Evolutionary conservation across 805 yeast species (phyloP), one percentile per base, ranked within the genome.

Genomic region (Yueomyces sp.): DNA sequence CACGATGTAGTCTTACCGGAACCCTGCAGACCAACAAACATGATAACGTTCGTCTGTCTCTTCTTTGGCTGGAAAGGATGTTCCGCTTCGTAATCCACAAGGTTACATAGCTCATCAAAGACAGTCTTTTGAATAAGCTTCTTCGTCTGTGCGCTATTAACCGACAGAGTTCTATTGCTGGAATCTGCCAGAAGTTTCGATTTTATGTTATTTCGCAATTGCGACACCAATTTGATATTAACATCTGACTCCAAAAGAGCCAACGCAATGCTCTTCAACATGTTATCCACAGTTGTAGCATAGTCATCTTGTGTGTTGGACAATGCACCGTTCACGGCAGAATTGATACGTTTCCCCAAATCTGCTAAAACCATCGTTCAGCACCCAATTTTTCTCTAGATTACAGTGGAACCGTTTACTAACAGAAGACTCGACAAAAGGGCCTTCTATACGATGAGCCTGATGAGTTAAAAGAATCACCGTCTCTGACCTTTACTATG

Each of bases 21-120:
- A 68, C 98, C 98, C 64, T 92, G 98, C 47, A 92, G 70, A 59
- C 98, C 98, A 46, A 92, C 98, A 72, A 92, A 84, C 98, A 92
- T 92, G 50, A 92, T 82, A 32, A 90, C 84, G 57, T 82, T 77
- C 7, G 77, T 59, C 54, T 75, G 74, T 54, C 86, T 79, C 69
- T 88, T 88, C 67, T 82, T 83, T 37, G 96, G 97, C 64, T 83
- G 83, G 59, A 78, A 90, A 7, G 84, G 72, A 38, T 51, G 56
- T 7, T 46, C 44, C 5, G 44, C 48, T 38, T 70, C 63, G 40
- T 80, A 81, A 56, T 88, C 96, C 28, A 92, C 95, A 37, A 92
- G 70, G 5, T 75, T 77, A 55, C 88, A 84, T 38, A 92, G 72
- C 65, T 92, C 96, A 58, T 92, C 98, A 64, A 83, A 92, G 38